phyloP scores from a whole-genome alignment of 129 eudicot genomes.

The Tagetes erecta region DNA sequence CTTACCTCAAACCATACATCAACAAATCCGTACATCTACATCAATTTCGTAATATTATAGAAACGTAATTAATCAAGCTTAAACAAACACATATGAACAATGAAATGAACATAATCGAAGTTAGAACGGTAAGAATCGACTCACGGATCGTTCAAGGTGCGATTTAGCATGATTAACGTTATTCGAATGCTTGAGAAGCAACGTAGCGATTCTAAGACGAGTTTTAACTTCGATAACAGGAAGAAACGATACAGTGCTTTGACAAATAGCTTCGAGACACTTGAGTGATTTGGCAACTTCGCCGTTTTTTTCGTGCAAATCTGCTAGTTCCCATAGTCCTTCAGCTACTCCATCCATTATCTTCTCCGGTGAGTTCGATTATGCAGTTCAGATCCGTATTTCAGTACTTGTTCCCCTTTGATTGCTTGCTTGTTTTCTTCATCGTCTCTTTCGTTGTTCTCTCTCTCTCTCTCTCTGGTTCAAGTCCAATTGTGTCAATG shows the following conservation, averaged over 20 bases:
- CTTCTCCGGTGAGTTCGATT: neutral
- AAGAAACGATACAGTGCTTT: conserved; percentile 77
- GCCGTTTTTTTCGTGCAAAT: conserved; percentile 61
- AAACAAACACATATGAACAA: conserved; percentile 1
- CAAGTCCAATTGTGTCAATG: conserved; percentile 22
- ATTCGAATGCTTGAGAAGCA: conserved; percentile 70
- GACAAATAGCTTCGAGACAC: conserved; percentile 90
- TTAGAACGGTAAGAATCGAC: conserved; percentile 2
- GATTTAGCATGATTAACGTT: conserved; percentile 82
- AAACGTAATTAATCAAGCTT: neutral
- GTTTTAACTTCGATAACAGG: conserved; percentile 86
- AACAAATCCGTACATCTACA: conserved; percentile 5
- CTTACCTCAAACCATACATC: neutral
- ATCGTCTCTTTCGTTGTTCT: neutral
- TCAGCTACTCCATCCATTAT: conserved; percentile 87
- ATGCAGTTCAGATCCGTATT: conserved; percentile 18
- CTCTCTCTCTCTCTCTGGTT: neutral
- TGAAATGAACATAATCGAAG: neutral
- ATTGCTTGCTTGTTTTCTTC: conserved; percentile 2
- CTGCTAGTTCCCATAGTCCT: conserved; percentile 93
- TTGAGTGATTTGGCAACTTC: conserved; percentile 67
- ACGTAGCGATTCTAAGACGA: conserved; percentile 78
- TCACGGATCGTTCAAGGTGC: conserved; percentile 89
- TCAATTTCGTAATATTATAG: neutral
- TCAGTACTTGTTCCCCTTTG: neutral